Evolutionary conservation across 2,329 filamentous ascomycete species (phyloP).

Genomic region (Graphilbum sp.): DNA sequence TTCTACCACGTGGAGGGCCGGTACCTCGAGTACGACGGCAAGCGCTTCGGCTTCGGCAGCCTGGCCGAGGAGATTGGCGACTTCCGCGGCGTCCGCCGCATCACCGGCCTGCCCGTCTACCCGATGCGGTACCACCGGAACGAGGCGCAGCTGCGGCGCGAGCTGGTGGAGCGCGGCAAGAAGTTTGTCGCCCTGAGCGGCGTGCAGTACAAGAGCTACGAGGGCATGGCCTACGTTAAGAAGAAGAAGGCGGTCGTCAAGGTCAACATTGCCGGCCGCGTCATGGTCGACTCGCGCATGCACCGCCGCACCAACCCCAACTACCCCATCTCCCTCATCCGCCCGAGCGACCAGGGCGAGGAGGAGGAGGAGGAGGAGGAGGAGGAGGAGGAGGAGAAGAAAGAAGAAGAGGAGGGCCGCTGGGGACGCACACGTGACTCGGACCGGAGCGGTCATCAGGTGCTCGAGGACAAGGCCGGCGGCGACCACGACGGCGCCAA

Average conservation of each 20-base stretch:
- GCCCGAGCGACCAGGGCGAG: slow-evolving; percentile 51
- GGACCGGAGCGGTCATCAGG: no score
- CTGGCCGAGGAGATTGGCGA: slow-evolving; percentile 52
- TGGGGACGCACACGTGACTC: slow-evolving; percentile 9
- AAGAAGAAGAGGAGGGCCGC: slow-evolving; percentile 18
- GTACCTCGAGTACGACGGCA: slow-evolving; percentile 82
- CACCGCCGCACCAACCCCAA: slow-evolving; percentile 78
- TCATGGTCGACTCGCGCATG: slow-evolving; percentile 76
- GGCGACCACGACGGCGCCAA: slow-evolving; percentile 16
- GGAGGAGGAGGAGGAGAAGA: slow-evolving; percentile 30
- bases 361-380: slow-evolving; percentile 31
- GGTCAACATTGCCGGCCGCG: slow-evolving; percentile 69
- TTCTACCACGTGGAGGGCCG: slow-evolving; percentile 64
- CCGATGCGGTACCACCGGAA: slow-evolving; percentile 70
- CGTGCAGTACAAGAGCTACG: slow-evolving; percentile 67
- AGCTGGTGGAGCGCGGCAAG: slow-evolving; percentile 66
- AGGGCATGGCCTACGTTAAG: slow-evolving; percentile 75
- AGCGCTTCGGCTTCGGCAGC: slow-evolving; percentile 61
- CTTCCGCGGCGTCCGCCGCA: slow-evolving; percentile 71
- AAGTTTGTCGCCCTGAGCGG: slow-evolving; percentile 70
- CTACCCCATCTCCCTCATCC: slow-evolving; percentile 60
- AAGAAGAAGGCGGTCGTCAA: slow-evolving; percentile 60
- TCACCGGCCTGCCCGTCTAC: slow-evolving; percentile 61
- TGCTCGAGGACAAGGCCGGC: slow-evolving; percentile 4
- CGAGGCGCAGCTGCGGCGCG: slow-evolving; percentile 42